Percentiles rank a stretch among this genome's conserved stretches.
phyloP scores from a whole-genome alignment of 768 basidiomycete species.

The Suillus paluster region DNA sequence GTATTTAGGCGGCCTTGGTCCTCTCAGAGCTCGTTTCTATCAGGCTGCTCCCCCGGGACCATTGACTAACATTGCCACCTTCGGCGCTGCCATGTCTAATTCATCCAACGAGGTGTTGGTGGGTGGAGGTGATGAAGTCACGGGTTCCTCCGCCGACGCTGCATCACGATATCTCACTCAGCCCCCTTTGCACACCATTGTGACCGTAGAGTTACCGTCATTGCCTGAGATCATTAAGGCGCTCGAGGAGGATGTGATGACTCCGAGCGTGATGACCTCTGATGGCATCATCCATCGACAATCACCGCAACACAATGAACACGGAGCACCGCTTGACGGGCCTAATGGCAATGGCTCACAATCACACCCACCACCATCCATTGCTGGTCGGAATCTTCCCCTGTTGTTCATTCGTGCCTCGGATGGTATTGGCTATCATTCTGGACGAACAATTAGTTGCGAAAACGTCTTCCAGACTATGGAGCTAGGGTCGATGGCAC shows the following conservation, averaged over 20 bases:
- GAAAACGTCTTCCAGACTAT: constrained; percentile 79
- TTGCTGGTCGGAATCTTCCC: constrained; percentile 73
- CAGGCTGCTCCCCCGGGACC: constrained; percentile 73
- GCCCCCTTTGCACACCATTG: constrained; percentile 72
- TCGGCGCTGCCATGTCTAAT: constrained; percentile 51
- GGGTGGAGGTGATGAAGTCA: constrained; percentile 26
- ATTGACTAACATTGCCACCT: constrained; percentile 64
- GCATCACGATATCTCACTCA: constrained; percentile 55
- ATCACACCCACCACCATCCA: constrained; percentile 47
- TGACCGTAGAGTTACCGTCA: constrained; percentile 85
- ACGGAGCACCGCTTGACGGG: constrained; percentile 38
- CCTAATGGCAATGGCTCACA: constrained; percentile 25
- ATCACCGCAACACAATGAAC: constrained; percentile 35
- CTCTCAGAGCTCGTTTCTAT: constrained; percentile 77
- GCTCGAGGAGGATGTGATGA: constrained; percentile 70
- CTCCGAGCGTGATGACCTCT: constrained; percentile 38
- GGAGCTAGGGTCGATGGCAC: constrained; percentile 57
- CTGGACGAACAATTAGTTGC: constrained; percentile 81
- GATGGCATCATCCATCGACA: constrained; percentile 33
- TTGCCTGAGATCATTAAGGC: constrained; percentile 77
- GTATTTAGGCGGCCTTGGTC: constrained; percentile 89
- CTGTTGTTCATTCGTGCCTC: constrained; percentile 79
- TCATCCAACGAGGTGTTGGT: constrained; percentile 37
- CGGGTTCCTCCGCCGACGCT: constrained; percentile 20
- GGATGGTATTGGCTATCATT: constrained; percentile 90